phyloP scores from a whole-genome alignment of 371 early-diverging fungal genomes.

The Mucor piriformis region DNA sequence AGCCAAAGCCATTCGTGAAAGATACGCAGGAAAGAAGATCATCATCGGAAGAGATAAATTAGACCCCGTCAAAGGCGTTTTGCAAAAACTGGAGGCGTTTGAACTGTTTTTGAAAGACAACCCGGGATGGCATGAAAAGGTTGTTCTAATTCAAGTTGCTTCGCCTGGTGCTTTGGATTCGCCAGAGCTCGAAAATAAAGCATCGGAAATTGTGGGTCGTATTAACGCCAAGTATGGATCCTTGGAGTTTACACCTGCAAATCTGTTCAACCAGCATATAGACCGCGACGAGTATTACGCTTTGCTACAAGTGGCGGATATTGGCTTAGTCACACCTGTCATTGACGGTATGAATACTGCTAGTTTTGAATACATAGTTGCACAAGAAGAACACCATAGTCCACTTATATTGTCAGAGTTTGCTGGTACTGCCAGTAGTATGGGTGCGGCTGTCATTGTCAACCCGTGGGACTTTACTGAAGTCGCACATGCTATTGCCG shows the following conservation, averaged over 20 bases:
- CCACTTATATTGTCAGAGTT: conserved; percentile 96
- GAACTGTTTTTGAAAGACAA: conserved; percentile 87
- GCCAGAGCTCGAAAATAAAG: conserved; percentile 76
- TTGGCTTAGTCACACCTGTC: conserved; percentile 92
- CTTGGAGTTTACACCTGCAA: conserved; percentile 91
- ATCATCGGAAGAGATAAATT: conserved; percentile 98
- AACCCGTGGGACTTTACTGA: conserved; percentile 98
- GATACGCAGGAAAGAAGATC: conserved; percentile 93
- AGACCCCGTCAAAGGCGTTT: conserved; percentile 98
- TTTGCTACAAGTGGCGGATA: conserved; percentile 93
- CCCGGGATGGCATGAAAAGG: conserved; percentile 90
- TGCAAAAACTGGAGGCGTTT: conserved; percentile 95
- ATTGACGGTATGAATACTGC: conserved; percentile 99
- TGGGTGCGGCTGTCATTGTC: conserved; percentile 86
- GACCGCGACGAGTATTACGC: conserved; percentile 95
- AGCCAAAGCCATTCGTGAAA: conserved; percentile 76
- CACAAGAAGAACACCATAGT: conserved; percentile 90
- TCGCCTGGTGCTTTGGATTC: conserved; percentile 57
- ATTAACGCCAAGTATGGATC: conserved; percentile 94
- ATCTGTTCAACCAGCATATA: conserved; percentile 94
- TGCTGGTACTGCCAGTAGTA: conserved; percentile 93
- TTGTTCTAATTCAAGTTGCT: conserved; percentile 88
- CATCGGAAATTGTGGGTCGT: conserved; percentile 87
- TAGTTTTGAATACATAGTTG: conserved; percentile 96
- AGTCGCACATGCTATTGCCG: conserved; percentile 89